Conservation (phyloP, 345 rosid genomes). For the Gossypium longicalyx region DNA sequence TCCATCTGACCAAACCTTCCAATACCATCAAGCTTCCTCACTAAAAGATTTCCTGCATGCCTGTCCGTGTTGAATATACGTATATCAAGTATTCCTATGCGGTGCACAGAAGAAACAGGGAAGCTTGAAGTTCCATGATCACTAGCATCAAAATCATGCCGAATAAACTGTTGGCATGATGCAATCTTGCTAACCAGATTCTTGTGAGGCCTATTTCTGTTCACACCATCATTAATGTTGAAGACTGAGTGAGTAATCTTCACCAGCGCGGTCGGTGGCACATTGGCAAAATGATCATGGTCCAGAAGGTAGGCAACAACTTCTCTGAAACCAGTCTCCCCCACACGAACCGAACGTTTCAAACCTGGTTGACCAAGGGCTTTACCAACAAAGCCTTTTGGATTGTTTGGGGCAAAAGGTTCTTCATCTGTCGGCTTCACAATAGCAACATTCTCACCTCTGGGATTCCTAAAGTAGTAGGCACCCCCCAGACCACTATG, state of each 20-base stretch:
- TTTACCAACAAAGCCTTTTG: constrained; percentile 95
- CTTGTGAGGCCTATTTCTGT: constrained; percentile 51
- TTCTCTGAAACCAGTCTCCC: constrained; percentile 94
- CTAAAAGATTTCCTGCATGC: constrained; percentile 93
- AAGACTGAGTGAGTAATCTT: constrained; percentile 91
- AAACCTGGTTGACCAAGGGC: constrained; percentile 96
- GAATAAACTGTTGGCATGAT: constrained; percentile 86
- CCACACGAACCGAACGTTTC: constrained; percentile 94
- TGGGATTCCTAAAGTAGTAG: constrained; percentile 69
- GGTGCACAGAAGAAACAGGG: constrained; percentile 88
- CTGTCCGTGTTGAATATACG: constrained; percentile 93
- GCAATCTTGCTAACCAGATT: constrained; percentile 89
- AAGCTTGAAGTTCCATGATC: constrained; percentile 97
- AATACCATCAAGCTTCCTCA: constrained; percentile 64
- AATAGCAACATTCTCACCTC: constrained; percentile 77
- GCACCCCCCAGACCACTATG: constrained; percentile 95
- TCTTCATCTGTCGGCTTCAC: constrained; percentile 99
- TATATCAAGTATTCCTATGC: constrained; percentile 83
- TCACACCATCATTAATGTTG: constrained; percentile 80
- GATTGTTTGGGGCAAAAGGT: constrained; percentile 98
- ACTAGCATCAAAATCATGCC: constrained; percentile 94
- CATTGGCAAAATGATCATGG: constrained; percentile 69
- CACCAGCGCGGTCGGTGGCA: constrained; percentile 94
- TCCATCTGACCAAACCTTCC: constrained; percentile 81
- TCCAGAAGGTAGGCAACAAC: constrained; percentile 99